These are phyloP conservation scores for Mycena epipterygia DNA, from an alignment of 768 basidiomycete genomes.

Conservation along the genomic window DNA sequence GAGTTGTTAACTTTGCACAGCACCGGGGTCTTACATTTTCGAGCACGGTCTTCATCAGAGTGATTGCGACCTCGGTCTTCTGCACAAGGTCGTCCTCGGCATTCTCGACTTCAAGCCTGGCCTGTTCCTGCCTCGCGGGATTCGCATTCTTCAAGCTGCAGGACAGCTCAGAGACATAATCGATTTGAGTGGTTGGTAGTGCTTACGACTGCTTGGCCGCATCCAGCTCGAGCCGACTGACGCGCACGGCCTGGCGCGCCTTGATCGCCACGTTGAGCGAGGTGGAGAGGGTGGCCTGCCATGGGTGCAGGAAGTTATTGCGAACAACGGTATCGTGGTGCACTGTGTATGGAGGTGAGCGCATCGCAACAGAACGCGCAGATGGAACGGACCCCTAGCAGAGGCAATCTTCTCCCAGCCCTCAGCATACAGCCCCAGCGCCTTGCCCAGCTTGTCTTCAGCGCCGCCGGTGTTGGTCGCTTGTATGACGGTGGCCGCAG, in stretches of 20 bases:
- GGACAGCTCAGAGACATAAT: not conserved
- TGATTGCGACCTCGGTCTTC: conserved; percentile 97
- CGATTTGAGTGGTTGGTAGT: not conserved
- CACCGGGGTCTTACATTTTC: conserved; percentile 81
- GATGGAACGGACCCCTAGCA: conserved; percentile 60
- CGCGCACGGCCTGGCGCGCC: conserved; percentile 86
- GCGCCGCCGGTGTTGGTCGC: conserved; percentile 58
- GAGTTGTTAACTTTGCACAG: conserved; percentile 10
- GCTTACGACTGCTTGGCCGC: conserved; percentile 89
- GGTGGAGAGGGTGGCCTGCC: conserved; percentile 89
- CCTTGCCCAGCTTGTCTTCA: conserved; percentile 81
- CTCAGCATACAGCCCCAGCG: conserved; percentile 81
- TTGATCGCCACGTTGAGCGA: conserved; percentile 93
- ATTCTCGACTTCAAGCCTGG: conserved; percentile 91
- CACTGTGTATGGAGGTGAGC: conserved; percentile 44
- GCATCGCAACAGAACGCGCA: not conserved
- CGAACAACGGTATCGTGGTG: conserved; percentile 84
- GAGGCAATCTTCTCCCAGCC: conserved; percentile 88
- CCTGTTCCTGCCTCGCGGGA: conserved; percentile 89
- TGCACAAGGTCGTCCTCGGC: conserved; percentile 97
- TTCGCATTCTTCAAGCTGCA: conserved; percentile 82
- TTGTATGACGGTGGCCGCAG: conserved; percentile 66
- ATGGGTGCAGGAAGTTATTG: conserved; percentile 79
- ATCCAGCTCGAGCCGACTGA: conserved; percentile 89
- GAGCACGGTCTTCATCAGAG: conserved; percentile 97